These are phyloP conservation scores for Castanea sativa DNA, from an alignment of 306 rosid species.

Conservation along the genomic window DNA sequence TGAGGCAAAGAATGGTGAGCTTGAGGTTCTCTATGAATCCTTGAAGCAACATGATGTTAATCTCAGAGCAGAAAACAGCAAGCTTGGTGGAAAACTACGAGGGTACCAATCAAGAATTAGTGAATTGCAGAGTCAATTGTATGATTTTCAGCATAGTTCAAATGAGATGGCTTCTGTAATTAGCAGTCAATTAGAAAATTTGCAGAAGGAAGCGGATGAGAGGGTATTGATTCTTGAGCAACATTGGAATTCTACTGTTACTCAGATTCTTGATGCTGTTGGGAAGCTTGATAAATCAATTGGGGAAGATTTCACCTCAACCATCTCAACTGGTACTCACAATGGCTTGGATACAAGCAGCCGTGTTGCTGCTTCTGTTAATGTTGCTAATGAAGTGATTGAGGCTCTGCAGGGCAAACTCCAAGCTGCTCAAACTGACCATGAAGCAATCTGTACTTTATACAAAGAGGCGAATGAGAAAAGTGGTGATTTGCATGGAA, in stretches of 20 bases:
- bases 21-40: conserved; percentile 51
- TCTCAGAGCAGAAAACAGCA: conserved; percentile 46
- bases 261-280: conserved; percentile 50
- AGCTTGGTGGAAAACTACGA: conserved; percentile 54
- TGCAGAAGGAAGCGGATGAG: conserved; percentile 61
- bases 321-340: conserved; percentile 21
- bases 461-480: conserved; percentile 53
- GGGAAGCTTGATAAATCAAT: conserved; percentile 61
- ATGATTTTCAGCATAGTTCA: conserved; percentile 55
- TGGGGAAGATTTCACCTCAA: conserved; percentile 34
- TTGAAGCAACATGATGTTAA: conserved; percentile 43
- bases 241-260: conserved; percentile 50
- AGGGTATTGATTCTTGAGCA: conserved; percentile 60
- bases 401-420: conserved; percentile 60
- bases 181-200: conserved; percentile 51
- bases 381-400: conserved; percentile 58
- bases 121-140: conserved; percentile 48
- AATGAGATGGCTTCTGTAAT: conserved; percentile 56
- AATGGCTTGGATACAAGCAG: conserved; percentile 30
- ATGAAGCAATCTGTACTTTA: conserved; percentile 40
- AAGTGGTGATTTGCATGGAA: conserved; percentile 56
- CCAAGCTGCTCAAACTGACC: conserved; percentile 51
- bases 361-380: conserved; percentile 48
- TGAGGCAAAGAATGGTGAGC: conserved; percentile 51
- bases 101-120: conserved; percentile 50